A percentile compares a stretch with the other conserved stretches of the same genome.
These are phyloP conservation scores for Arthroderma sp. DNA, from an alignment of 2,329 filamentous ascomycete genomes.

Conservation along the genomic window DNA sequence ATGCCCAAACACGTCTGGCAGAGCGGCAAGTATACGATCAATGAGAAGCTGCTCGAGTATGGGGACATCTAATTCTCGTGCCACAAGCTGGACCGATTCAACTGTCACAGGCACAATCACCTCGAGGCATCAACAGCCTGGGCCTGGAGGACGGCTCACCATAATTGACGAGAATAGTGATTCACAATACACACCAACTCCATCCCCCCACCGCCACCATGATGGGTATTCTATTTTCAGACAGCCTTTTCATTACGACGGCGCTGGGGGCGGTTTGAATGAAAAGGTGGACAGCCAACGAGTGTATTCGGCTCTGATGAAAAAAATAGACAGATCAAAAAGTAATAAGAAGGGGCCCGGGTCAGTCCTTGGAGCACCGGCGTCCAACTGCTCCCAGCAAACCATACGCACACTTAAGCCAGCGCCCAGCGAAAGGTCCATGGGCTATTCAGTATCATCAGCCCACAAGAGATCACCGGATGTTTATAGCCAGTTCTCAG, in stretches of 20 bases:
- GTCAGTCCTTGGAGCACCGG: background rate
- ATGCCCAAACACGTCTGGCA: background rate
- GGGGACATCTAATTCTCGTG: conserved; percentile 28
- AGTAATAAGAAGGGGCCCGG: conserved; percentile 4
- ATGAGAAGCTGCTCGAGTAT: conserved; percentile 22
- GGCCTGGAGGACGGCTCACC: conserved; percentile 26
- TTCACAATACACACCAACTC: conserved; percentile 14
- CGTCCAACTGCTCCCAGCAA: background rate
- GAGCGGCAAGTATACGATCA: conserved; percentile 13
- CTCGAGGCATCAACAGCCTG: conserved; percentile 19
- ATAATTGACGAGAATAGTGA: conserved; percentile 31
- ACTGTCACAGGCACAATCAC: conserved; percentile 29
- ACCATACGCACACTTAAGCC: conserved; percentile 8
- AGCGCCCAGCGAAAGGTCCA: conserved; percentile 4
- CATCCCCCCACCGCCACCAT: conserved; percentile 13
- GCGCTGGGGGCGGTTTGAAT: conserved; percentile 8
- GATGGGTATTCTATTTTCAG: conserved; percentile 18
- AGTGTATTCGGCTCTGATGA: conserved; percentile 23
- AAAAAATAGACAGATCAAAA: conserved; percentile 16
- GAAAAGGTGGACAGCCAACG: conserved; percentile 17
- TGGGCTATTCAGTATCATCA: background rate
- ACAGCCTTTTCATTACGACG: conserved; percentile 16
- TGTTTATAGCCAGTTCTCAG: conserved; percentile 5
- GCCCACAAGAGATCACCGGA: conserved; percentile 2
- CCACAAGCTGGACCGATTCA: conserved; percentile 38